Base-by-base conservation (phyloP, 257 asterid genomes). In the Jacaranda mimosifolia region DNA sequence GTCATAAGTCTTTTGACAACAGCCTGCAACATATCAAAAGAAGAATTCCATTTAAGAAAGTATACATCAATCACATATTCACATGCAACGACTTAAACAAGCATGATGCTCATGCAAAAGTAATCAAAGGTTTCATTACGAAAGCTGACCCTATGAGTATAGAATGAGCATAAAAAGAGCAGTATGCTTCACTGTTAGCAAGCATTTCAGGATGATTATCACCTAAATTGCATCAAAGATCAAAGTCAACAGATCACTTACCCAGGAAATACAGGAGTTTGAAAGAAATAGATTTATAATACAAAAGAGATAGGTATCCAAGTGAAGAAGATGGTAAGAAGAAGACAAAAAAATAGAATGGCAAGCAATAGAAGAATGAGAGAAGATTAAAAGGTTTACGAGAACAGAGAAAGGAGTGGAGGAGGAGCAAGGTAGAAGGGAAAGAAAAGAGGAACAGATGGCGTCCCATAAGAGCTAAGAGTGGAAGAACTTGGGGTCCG, bases 1-100 rank as follows among this genome's bases (percentile, higher is more conserved):
- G 99, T 86, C 99, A 93, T 96, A 57, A 93, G 96, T 86, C 99
- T 87, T 91, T 96, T 96, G 60, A 83, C 78, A 74, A 96, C 98
- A 83, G 98, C 98, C 99, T 96, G 83, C 77, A 83, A 82, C 72
- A 76, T 73, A 52, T 21, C 48, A 75, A 60, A 53, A 36, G 42
- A 63, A 76, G 69, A 70, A 36, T 52, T 19, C 14, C 9, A 17
- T 66, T 32, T 45, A 64, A 65, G n/a, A 73, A 43, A 43, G 53
- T 48, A 35, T 64, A 57, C 32, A 55, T 74, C 60, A 63, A 46
- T 32, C n/a, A 14, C 62, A 74, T 18, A 63, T 38, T 32, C n/a
- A 14, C 62, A 74, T 14, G 52, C 59, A 43, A 57, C 49, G 56
- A 58, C 74, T 75, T 17, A 48, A 52, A 56, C 13, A 63, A 42